Percentiles rank a stretch among this genome's conserved stretches.
Evolutionary conservation across 768 basidiomycete species (phyloP).

Genomic region (Hemileccinum impolitum): DNA sequence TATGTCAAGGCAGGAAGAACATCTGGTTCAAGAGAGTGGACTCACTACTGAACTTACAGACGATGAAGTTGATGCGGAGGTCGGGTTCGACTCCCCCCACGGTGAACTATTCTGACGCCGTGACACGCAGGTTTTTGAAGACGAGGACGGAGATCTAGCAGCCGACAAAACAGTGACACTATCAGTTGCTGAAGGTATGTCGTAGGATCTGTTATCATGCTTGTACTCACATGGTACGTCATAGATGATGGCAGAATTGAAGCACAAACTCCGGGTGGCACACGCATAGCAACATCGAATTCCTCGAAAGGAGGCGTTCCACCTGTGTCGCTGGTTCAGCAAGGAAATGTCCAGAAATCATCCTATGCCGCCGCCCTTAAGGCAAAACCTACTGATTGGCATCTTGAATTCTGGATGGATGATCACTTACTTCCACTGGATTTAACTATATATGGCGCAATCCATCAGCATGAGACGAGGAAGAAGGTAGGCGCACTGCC

Average conservation of each 20-base stretch:
- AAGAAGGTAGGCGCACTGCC: slow-evolving; percentile 65
- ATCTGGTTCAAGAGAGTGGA: slow-evolving; percentile 58
- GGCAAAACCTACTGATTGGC: slow-evolving; percentile 92
- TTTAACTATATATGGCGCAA: slow-evolving; percentile 93
- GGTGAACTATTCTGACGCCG: slow-evolving; percentile 12
- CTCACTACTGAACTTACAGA: slow-evolving; percentile 76
- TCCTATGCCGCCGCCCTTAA: slow-evolving; percentile 96
- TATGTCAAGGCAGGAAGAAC: slow-evolving; percentile 39
- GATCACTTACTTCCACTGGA: slow-evolving; percentile 81
- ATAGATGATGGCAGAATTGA: slow-evolving; percentile 90
- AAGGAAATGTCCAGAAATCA: slow-evolving; percentile 37
- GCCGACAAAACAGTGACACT: slow-evolving; percentile 86
- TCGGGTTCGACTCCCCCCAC: slow-evolving; percentile 13
- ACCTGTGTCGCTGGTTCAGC: slow-evolving; percentile 31
- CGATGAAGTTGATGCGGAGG: slow-evolving; percentile 81
- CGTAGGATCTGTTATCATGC: not conserved
- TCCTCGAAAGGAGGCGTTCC: slow-evolving; percentile 46
- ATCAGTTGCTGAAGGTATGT: slow-evolving; percentile 72
- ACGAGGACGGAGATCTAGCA: slow-evolving; percentile 71
- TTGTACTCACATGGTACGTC: slow-evolving; percentile 6
- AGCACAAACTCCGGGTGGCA: slow-evolving; percentile 96
- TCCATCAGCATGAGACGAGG: slow-evolving; percentile 85
- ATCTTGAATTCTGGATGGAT: slow-evolving; percentile 93
- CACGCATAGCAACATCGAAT: slow-evolving; percentile 86
- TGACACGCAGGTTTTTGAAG: slow-evolving; percentile 66